These are phyloP conservation scores for Coniferiporia weirii DNA, from an alignment of 1,284 basidiomycete species.

Conservation along the genomic window DNA sequence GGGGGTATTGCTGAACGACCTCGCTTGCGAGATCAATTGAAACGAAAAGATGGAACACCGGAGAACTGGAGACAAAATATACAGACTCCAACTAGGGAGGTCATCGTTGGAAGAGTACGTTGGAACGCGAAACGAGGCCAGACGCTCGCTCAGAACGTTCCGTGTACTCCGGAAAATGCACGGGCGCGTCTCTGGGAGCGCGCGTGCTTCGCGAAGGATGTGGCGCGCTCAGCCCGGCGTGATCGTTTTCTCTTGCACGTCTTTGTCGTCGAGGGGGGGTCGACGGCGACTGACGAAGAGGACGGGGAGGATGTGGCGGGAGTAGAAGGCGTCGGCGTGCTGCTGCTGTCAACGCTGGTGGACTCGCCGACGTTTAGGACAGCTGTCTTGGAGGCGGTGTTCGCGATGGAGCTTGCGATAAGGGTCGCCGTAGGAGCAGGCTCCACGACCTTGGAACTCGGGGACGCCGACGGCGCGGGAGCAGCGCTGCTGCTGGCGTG, in stretches of 20 bases:
- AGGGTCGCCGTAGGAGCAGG: neutral
- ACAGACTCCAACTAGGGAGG: neutral
- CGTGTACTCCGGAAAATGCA: conserved; percentile 5
- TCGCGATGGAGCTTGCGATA: too few species aligned
- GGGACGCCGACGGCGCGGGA: neutral
- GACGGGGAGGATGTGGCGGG: conserved; percentile 1
- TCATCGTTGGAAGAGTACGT: neutral
- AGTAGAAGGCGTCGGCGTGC: neutral
- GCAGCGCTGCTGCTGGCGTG: neutral
- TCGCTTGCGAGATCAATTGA: conserved; percentile 12
- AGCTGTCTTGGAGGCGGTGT: neutral
- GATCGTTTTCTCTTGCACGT: conserved; percentile 5
- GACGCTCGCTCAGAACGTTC: neutral
- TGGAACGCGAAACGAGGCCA: neutral
- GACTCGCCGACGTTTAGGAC: neutral
- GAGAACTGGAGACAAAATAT: neutral
- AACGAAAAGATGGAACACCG: neutral
- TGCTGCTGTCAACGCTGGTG: too few species aligned
- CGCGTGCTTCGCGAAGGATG: conserved; percentile 1
- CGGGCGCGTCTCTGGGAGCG: conserved; percentile 11
- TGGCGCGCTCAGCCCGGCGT: conserved; percentile 6
- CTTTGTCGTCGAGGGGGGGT: neutral
- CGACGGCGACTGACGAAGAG: neutral
- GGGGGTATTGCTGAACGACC: neutral
- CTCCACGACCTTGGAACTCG: neutral